Evolutionary conservation across 768 basidiomycete genomes (phyloP).

Genomic region (Leccinum truebloodii): DNA sequence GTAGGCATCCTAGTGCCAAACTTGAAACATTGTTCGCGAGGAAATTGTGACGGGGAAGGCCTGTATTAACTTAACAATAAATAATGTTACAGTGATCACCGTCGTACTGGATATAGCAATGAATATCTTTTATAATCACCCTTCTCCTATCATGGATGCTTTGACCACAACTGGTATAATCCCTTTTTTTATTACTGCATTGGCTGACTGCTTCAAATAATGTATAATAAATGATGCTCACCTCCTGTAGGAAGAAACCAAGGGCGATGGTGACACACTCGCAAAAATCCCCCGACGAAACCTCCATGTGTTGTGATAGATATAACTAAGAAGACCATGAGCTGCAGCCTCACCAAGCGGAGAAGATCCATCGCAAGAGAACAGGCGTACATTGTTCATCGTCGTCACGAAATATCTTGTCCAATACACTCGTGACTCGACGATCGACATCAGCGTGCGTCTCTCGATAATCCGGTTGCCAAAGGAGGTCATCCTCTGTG

Average conservation of each 20-base stretch:
- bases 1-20: background rate
- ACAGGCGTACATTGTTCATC: constrained; percentile 41
- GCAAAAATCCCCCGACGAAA: constrained; percentile 57
- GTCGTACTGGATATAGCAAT: background rate
- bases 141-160: constrained; percentile 1
- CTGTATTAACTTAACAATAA: background rate
- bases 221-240: constrained; percentile 30
- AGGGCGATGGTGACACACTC: constrained; percentile 41
- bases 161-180: constrained; percentile 30
- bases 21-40: background rate
- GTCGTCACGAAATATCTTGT: constrained; percentile 51
- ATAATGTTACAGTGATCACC: background rate
- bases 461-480: constrained; percentile 33
- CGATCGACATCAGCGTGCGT: constrained; percentile 5
- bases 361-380: background rate
- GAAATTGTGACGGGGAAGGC: background rate
- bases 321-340: constrained; percentile 44
- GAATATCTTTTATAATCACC: background rate
- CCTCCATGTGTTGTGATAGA: constrained; percentile 69
- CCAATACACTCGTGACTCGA: constrained; percentile 40
- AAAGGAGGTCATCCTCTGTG: constrained; percentile 60
- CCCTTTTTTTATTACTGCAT: constrained; percentile 11
- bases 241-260: constrained; percentile 66
- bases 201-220: background rate
- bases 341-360: background rate